Base-by-base conservation (phyloP, 768 basidiomycete genomes). In the Lactifluus subvellereus region DNA sequence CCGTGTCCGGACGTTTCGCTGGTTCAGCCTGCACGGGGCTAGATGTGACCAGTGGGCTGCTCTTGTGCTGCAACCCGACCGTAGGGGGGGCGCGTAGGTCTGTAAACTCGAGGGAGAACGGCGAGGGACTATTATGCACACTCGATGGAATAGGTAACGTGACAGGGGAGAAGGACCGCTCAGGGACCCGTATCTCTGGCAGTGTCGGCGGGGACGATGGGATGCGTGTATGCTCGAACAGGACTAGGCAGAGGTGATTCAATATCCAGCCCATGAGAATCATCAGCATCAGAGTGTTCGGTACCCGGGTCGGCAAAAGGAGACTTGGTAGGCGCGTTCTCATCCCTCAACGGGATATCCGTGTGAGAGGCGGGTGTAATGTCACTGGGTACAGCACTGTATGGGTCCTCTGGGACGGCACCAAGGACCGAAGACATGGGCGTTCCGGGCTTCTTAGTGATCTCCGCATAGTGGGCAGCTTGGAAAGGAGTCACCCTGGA, bases 401-500 rank as follows among this genome's bases (percentile, higher is more conserved):
- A 67, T n/a, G 68, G 66, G 13, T 65, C 55, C 58, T 66, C 73
- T 49, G 64, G 60, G 50, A 66, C 65, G 1, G 62, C 66, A 47
- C 64, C 54, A 32, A 75, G 56, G 47, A 62, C 63, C 10, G 61
- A 53, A 4, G 71, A 70, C 8, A 72, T 69, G 8, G 68, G 65
- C 4, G 68, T 37, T 62, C 83, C 79, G 45, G 90, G 71, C 20
- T 76, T 80, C 67, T 80, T 77, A 6, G 85, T 82, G 59, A 89
- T 89, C 68, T 86, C 88, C 20, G 78, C 82, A 68, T 90, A 90
- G 71, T 91, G 89, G 0, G 78, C 80, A 45, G 86, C 88, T 69
- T 91, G 89, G 79, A 80, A 88, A 0, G 88, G 88, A 3, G 87
- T 84, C 2, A 89, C 82, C 67, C 87, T 88, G n/a, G 84, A 84